Evolutionary conservation across 1,139 yeast genomes (phyloP).

Genomic region (Barnettozyma hawaiiensis): DNA sequence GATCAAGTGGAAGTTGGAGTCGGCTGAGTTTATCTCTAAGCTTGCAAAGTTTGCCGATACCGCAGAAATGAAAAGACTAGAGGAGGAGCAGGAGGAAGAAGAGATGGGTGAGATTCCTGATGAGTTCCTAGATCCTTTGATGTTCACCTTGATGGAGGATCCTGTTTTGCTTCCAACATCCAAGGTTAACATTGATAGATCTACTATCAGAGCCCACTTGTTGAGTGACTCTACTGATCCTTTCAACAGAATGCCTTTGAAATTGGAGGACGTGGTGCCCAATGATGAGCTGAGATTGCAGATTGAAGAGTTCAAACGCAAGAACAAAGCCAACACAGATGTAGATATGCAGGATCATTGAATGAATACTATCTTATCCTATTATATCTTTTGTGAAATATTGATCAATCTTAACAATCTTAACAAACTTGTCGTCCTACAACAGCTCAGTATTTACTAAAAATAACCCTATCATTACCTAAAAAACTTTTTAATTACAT

Average conservation of each 20-base stretch:
- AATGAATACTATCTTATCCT: not conserved
- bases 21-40: slow-evolving; percentile 46
- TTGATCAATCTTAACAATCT: too few relatives aligned
- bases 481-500: slow-evolving; percentile 14
- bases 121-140: slow-evolving; percentile 92
- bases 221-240: slow-evolving; percentile 96
- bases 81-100: slow-evolving; percentile 75
- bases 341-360: slow-evolving; percentile 20
- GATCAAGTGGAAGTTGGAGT: slow-evolving; percentile 45
- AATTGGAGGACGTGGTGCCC: slow-evolving; percentile 80
- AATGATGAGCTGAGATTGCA: slow-evolving; percentile 58
- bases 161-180: slow-evolving; percentile 92
- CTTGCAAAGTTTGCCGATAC: slow-evolving; percentile 52
- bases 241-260: slow-evolving; percentile 87
- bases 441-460: too few relatives aligned
- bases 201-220: slow-evolving; percentile 90
- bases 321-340: slow-evolving; percentile 8
- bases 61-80: slow-evolving; percentile 56
- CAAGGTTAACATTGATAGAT: slow-evolving; percentile 74
- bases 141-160: slow-evolving; percentile 93
- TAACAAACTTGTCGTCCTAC: too few relatives aligned
- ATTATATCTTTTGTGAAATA: too few relatives aligned
- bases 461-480: slow-evolving; percentile 23
- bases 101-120: slow-evolving; percentile 95
- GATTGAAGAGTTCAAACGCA: slow-evolving; percentile 44